Base-by-base conservation (phyloP, 2,329 filamentous ascomycete species). In the Aureobasidium subglaciale region DNA sequence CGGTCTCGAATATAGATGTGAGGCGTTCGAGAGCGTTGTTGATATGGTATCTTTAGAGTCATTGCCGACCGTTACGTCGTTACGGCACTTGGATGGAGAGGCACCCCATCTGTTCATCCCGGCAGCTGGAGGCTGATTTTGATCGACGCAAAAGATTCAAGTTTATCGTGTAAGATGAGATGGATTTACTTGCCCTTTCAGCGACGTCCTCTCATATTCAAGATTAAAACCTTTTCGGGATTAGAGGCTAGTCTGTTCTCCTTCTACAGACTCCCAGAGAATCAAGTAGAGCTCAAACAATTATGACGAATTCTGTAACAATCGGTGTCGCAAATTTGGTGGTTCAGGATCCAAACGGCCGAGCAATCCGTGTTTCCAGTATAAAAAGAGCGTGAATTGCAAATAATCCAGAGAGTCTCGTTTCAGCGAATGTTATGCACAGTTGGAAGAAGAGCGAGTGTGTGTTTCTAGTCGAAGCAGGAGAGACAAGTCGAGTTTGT, bases 281-380 rank as follows among this genome's bases (percentile, higher is more conserved):
- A 38, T 37, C 32, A 38, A 46, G 11, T 32, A 15, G 29, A 46
- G 5, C 38, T n/a, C 32, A 50, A 27, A 22, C 18, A 50, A 13
- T 25, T 50, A 38, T 50, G 46, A 37, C 46, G 46, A 50, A 50
- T 38, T 38, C 46, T 50, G 46, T 50, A 38, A 50, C 46, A 18
- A 38, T 50, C 46, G 46, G 46, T 38, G 46, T 50, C 46, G 46
- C 46, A 50, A 38, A 34, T 50, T 50, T 38, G 46, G 46, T 29
- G 46, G 46, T 15, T 5, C 20, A 10, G 24, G 24, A 27, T 24
- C 45, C 24, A 37, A 50, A 37, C 46, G 32, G 46, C 22, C 16
- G 34, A 13, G 42, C 34, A 27, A 20, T 32, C 13, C 24, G 24
- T 25, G 34, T 50, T 50, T 50, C 34, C 24, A 50, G 24, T 37